Evolutionary conservation across 768 basidiomycete species (phyloP).

Genomic region (Mycena vitilis): DNA sequence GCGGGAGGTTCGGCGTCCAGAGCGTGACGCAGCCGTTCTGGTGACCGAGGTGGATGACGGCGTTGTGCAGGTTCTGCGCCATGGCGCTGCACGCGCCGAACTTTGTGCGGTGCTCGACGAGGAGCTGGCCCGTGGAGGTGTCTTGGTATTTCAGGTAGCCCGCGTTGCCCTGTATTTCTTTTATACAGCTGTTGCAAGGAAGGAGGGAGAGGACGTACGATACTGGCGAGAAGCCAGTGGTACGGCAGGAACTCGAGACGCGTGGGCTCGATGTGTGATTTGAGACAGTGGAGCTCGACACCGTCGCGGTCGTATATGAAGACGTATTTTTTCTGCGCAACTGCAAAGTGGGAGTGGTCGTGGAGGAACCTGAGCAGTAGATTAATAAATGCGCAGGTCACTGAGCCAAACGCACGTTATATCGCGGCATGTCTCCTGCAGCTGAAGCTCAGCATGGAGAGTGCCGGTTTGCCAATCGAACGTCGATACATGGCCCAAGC

Average conservation of each 20-base stretch:
- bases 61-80: conserved; percentile 93
- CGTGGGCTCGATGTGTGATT: conserved; percentile 89
- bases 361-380: conserved; percentile 77
- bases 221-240: conserved; percentile 91
- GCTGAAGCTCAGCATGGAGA: conserved; percentile 87
- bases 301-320: conserved; percentile 97
- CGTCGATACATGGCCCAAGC: conserved; percentile 87
- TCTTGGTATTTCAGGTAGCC: conserved; percentile 98
- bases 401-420: conserved; percentile 74
- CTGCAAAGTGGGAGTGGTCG: conserved; percentile 92
- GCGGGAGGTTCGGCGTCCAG: conserved; percentile 95
- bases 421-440: conserved; percentile 91
- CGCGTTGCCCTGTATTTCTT: conserved; percentile 72
- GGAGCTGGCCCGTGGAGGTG: conserved; percentile 89
- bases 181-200: conserved; percentile 1
- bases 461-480: conserved; percentile 94
- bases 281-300: conserved; percentile 89
- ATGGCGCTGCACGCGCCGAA: conserved; percentile 87
- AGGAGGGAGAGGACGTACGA: conserved; percentile 60
- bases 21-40: conserved; percentile 95
- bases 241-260: conserved; percentile 93
- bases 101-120: conserved; percentile 91
- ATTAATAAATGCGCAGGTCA: conserved; percentile 7
- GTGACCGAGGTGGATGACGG: conserved; percentile 94
- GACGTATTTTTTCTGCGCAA: conserved; percentile 95